Base-by-base conservation (phyloP, 2,329 filamentous ascomycete genomes). In the Pseudonectria buxi region DNA sequence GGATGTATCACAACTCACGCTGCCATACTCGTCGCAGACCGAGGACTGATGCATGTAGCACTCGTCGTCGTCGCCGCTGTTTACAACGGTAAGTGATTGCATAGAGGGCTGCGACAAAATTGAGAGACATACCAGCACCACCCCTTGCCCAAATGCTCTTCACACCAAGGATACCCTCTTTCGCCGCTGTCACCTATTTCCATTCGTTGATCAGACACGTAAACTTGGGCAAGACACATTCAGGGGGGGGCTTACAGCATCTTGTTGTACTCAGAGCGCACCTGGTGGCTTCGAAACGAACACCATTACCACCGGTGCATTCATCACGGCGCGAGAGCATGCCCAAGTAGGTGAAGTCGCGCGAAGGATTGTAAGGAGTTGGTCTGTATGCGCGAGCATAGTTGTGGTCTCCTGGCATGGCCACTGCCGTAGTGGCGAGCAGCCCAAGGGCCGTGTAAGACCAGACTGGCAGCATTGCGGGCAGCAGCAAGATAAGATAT, bases 31-130 rank as follows among this genome's bases (percentile, higher is more conserved):
- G 7, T 32, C 24, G 28, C 43, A 45, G 13, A 30, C 42, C n/a
- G 41, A 44, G 16, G 10, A 12, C 26, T 47, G 40, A 7, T 45
- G 42, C 4, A 47, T 32, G 24, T 45, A 45, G 26, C 45, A 45
- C 24, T 41, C 37, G 13, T 37, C 38, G 10, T 25, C 24, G 4
- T 45, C 33, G 24, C 31, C 37, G 14, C 40, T 47, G 18, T 16
- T 3, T 7, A 14, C 15, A 15, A 32, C 38, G 18, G 43, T 32
- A 10, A 12, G 16, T 24, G 16, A n/a, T 6, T 14, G 9, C 24
- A 24, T 10, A 14, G 14, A 10, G 10, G 13, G 7, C 18, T 12
- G 12, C 12, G 12, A n/a, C 12, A 9, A 7, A 15, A 14, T 10
- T 13, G 6, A 12, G 11, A 16, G 12, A 40, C 38, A 26, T 41